Evolutionary conservation across 208 protist genomes (phyloP).

Genomic region (Leishmania tarentolae): DNA sequence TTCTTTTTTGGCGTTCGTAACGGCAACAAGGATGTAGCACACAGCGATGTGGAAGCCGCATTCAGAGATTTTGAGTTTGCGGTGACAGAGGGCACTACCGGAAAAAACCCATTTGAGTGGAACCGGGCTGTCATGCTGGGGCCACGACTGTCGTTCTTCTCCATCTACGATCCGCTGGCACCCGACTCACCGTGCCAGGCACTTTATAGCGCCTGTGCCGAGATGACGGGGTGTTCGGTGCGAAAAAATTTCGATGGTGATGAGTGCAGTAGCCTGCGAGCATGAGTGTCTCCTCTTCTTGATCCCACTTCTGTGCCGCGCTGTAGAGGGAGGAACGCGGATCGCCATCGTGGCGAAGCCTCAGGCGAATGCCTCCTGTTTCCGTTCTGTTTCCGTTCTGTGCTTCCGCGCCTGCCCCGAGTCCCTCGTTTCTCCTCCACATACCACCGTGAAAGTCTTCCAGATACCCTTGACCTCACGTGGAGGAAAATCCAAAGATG

Average conservation of each 20-base stretch:
- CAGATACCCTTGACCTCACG: background rate
- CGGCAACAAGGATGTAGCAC: constrained; percentile 11
- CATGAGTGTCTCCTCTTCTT: background rate
- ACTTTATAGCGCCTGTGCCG: constrained; percentile 19
- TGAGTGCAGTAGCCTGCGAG: background rate
- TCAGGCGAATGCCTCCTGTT: background rate
- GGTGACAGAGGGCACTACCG: constrained; percentile 28
- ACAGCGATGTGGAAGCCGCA: constrained; percentile 10
- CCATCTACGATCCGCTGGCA: constrained; percentile 11
- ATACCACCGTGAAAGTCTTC: background rate
- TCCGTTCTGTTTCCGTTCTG: background rate
- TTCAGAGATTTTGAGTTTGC: constrained; percentile 30
- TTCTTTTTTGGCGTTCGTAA: constrained; percentile 30
- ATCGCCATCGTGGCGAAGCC: too few species aligned
- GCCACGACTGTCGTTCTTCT: constrained; percentile 38
- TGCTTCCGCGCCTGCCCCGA: background rate
- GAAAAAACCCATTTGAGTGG: constrained; percentile 38
- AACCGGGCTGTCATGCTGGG: constrained; percentile 41
- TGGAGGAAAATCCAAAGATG: background rate
- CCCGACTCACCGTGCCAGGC: constrained; percentile 16
- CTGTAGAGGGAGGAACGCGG: background rate
- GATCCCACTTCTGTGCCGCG: background rate
- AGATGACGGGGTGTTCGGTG: background rate
- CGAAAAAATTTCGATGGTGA: background rate
- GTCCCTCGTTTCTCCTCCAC: background rate